Percentiles rank a stretch among this genome's conserved stretches.
Conservation (phyloP, 1,284 basidiomycete species). For the Tilletia setariae region DNA sequence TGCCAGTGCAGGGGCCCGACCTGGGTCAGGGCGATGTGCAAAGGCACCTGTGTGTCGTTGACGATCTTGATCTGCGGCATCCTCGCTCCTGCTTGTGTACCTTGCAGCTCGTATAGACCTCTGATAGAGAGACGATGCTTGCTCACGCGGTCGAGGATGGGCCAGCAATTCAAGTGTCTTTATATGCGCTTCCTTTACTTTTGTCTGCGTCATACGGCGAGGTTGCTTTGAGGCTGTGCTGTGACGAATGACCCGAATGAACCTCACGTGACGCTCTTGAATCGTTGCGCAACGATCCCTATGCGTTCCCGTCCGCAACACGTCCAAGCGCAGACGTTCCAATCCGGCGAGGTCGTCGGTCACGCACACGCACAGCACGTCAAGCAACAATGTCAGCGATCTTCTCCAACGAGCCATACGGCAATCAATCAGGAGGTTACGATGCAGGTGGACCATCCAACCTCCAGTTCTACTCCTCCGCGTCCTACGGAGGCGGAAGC, state of each 20-base stretch:
- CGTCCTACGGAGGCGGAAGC: neutral
- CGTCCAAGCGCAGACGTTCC: no score
- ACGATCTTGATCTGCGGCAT: slow-evolving; percentile 43
- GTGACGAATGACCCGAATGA: no score
- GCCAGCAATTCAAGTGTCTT: no score
- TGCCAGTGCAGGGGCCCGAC: slow-evolving; percentile 43
- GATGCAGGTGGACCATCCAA: slow-evolving; percentile 17
- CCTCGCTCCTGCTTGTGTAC: neutral
- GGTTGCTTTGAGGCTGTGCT: no score
- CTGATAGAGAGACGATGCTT: no score
- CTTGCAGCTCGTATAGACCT: no score
- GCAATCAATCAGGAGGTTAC: neutral
- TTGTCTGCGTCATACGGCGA: no score
- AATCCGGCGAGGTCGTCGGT: neutral
- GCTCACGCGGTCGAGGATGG: no score
- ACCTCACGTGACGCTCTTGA: no score
- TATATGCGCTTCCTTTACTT: no score
- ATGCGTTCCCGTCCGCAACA: no score
- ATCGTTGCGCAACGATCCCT: no score
- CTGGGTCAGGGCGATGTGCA: slow-evolving; percentile 42
- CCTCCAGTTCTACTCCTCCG: slow-evolving; percentile 24
- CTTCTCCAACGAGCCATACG: slow-evolving; percentile 15
- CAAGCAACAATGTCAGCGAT: slow-evolving; percentile 9
- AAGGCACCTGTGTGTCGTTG: slow-evolving; percentile 43
- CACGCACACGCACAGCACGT: neutral